A percentile compares a stretch with the other conserved stretches of the same genome.
Evolutionary conservation across 2,329 filamentous ascomycete species (phyloP).

Genomic region (Colletotrichum tanaceti): DNA sequence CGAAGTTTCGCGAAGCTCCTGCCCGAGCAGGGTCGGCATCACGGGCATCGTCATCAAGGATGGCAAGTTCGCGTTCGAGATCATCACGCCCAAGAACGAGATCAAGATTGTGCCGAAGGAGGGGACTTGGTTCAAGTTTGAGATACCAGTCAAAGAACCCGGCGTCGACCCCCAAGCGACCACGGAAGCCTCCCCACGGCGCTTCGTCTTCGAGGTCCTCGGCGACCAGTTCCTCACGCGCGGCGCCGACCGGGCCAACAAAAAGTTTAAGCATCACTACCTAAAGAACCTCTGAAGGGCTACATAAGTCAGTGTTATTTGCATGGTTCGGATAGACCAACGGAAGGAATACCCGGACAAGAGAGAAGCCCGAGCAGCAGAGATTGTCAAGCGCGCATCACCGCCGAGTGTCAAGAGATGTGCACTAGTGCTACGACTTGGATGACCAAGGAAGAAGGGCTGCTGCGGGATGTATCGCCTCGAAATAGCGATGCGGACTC

Average conservation of each 20-base stretch:
- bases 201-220: slow-evolving; percentile 83
- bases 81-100: slow-evolving; percentile 78
- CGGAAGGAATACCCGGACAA: not conserved
- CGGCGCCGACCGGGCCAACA: slow-evolving; percentile 85
- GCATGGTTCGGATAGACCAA: not conserved
- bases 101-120: slow-evolving; percentile 90
- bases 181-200: slow-evolving; percentile 45
- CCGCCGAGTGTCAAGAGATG: not conserved
- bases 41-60: slow-evolving; percentile 91
- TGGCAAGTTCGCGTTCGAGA: slow-evolving; percentile 85
- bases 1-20: slow-evolving; percentile 84
- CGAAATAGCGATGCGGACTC: not conserved
- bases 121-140: slow-evolving; percentile 84
- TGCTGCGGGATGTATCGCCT: not conserved
- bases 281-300: slow-evolving; percentile 74
- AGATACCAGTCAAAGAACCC: slow-evolving; percentile 62
- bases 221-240: slow-evolving; percentile 88
- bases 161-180: slow-evolving; percentile 37
- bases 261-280: slow-evolving; percentile 91
- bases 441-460: not conserved
- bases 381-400: not conserved
- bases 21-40: slow-evolving; percentile 83
- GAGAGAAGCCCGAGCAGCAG: not conserved
- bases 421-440: not conserved
- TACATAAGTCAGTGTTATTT: not conserved